Evolutionary conservation across 2,329 filamentous ascomycete genomes (phyloP), one percentile per base, ranked within the genome.

Genomic region (Colletotrichum musae): DNA sequence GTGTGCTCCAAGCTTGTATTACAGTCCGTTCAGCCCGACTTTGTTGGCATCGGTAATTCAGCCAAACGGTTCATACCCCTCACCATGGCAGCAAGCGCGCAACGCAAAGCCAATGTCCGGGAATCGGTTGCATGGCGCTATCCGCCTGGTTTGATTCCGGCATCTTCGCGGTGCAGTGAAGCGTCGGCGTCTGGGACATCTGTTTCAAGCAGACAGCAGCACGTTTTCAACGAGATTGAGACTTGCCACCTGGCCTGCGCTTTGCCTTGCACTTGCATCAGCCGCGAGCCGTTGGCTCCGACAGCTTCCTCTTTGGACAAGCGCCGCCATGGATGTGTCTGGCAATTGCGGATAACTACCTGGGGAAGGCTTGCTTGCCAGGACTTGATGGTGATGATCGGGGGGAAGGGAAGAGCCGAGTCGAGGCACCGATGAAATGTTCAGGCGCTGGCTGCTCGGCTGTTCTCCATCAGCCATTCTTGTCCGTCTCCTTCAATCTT

Each of bases 201-300:
- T 53, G 66, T 69, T 69, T 69, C 66, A 64, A 69, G 56, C 66
- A 66, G 66, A 66, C 54, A 39, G 21, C 32, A 50, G 50, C 39
- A 32, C 41, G 61, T 65, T 68, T 65, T 60, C 50, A 45, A 65
- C 54, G 45, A 69, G 48, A 69, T 65, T 54, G 54, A 64, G 28
- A 24, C 58, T 41, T 51, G 47, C 28, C 60, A 64, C 59, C 53
- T 68, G 47, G 53, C 45, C 53, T 54, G 52, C 39, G 43, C 48
- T 50, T 64, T 53, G 48, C 60, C 53, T 64, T 56, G 21, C 39
- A 52, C 52, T 48, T 52, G 13, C 48, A 58, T 36, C 47, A 57
- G 45, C 45, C 39, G 53, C 36, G 52, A 63, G 36, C 52, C 65
- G 65, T 54, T 50, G 53, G 60, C 60, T 53, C 53, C 59, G 36